phyloP scores from a whole-genome alignment of 78 protist species.

The Dictyostelium firmibasis region DNA sequence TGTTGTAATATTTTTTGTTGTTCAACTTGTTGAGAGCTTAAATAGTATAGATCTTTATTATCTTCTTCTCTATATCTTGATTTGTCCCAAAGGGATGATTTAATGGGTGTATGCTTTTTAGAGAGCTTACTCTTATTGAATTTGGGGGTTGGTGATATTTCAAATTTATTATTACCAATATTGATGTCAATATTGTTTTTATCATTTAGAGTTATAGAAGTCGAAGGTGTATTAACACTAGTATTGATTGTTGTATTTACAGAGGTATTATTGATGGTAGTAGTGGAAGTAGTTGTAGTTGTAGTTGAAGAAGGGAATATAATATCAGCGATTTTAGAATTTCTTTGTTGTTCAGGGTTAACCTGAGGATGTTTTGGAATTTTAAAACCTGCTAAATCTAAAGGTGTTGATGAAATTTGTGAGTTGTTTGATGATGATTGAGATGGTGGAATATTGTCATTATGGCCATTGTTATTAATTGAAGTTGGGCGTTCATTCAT shows the following conservation, averaged over 20 bases:
- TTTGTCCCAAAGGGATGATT: not conserved
- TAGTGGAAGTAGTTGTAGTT: not conserved
- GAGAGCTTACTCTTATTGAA: slow-evolving; percentile 12
- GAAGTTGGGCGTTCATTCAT: not conserved
- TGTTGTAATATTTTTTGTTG: not conserved
- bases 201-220: not conserved
- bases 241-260: not conserved
- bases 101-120: slow-evolving; percentile 25
- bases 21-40: slow-evolving; percentile 6
- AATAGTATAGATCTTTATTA: not conserved
- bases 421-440: not conserved
- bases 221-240: not conserved
- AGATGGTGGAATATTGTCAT: not conserved
- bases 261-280: not conserved
- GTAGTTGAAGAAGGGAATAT: slow-evolving; percentile 16
- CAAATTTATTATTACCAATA: not conserved
- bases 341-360: not conserved
- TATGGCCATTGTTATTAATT: not conserved
- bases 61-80: slow-evolving; percentile 28
- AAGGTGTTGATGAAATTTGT: slow-evolving; percentile 44
- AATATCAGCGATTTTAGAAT: slow-evolving; percentile 22
- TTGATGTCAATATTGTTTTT: not conserved
- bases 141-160: slow-evolving; percentile 17
- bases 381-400: slow-evolving; percentile 68
- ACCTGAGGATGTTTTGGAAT: not conserved